These are phyloP conservation scores for Gymnopus androsaceus DNA, from an alignment of 1,284 basidiomycete genomes.

Conservation along the genomic window DNA sequence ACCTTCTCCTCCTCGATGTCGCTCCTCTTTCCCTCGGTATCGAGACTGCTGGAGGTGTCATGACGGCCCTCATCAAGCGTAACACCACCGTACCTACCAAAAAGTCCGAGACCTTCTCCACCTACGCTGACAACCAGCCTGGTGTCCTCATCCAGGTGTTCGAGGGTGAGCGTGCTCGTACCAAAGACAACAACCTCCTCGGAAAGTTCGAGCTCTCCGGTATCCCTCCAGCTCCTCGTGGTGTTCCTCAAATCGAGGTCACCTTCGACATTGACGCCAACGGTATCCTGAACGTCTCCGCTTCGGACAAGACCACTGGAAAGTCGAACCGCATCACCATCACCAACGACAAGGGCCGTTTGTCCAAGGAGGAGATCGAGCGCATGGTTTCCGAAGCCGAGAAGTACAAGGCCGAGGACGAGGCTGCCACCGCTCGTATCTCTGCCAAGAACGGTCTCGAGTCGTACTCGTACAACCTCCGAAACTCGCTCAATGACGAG, in stretches of 20 bases:
- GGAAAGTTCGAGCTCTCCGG: slow-evolving; percentile 99
- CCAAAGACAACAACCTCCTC: slow-evolving; percentile 99
- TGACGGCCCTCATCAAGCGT: too few species aligned
- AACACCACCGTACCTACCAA: slow-evolving; percentile 99
- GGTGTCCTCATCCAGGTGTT: slow-evolving; percentile 98
- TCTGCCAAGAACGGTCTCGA: slow-evolving; percentile 87
- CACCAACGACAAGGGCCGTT: slow-evolving; percentile 86
- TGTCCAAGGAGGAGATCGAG: slow-evolving; percentile 88
- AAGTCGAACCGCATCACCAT: slow-evolving; percentile 92
- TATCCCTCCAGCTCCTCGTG: slow-evolving; percentile 97
- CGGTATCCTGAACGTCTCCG: slow-evolving; percentile 96
- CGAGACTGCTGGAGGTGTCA: slow-evolving; percentile 98
- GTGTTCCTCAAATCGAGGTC: slow-evolving; percentile 97
- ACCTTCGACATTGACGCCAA: slow-evolving; percentile 99
- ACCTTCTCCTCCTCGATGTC: slow-evolving; percentile 96
- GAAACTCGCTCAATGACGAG: slow-evolving; percentile 85
- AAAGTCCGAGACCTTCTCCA: slow-evolving; percentile 99
- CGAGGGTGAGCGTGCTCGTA: slow-evolving; percentile 98
- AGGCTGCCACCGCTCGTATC: slow-evolving; percentile 82
- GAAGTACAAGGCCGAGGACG: slow-evolving; percentile 84
- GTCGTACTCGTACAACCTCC: slow-evolving; percentile 95
- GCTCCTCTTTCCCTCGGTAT: slow-evolving; percentile 96
- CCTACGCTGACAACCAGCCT: slow-evolving; percentile 98
- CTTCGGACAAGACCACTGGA: slow-evolving; percentile 96
- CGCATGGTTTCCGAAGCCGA: slow-evolving; percentile 81